Evolutionary conservation across 1,284 basidiomycete species (phyloP), one percentile per base, ranked within the genome.

Genomic region (Pascua sp.): DNA sequence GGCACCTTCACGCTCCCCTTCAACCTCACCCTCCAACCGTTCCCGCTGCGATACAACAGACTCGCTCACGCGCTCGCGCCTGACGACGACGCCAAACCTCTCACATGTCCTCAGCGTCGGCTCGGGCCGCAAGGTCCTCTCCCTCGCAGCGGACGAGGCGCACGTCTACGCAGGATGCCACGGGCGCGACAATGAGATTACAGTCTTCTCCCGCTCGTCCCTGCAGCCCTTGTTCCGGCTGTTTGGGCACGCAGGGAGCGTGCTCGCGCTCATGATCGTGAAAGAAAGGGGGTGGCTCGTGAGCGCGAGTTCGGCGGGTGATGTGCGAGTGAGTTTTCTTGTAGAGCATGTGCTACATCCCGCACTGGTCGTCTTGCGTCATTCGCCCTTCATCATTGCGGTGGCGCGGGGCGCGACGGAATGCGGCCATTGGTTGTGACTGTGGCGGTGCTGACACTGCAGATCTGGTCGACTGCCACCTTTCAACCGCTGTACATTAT

Each of bases 141-240:
- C 88, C 70, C 78, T 94, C 8, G 87, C 86, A 16, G 85, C 88
- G 2, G 86, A 88, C 68, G 82, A 83, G 5, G 72, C 80, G 7
- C 82, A 88, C 68, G 88, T 95, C 53, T 95, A 88, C 70, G 89
- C 87, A 45, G 91, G 91, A 1, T 89, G 86, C 65, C 91, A 94
- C 71, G 85, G 83, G 53, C 80, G 84, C 56, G 84, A 88, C 67
- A 91, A 85, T 56, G 86, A 85, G 51, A 89, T 90, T 66, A 71
- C 80, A 75, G 66, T 75, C 49, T 94, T 91, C 88, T 86, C 89
- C 67, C 85, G 88, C 65, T 75, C 79, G 13, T 83, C 86, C 0
- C 86, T 90, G 59, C 82, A 83, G 11, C 80, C 89, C 16, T 84
- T 85, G 67, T 82, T 83, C n/a, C 84, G 85, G 8, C 80, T 94